Conservation (phyloP, 2,329 filamentous ascomycete genomes). For the Pseudogymnoascus sp. region DNA sequence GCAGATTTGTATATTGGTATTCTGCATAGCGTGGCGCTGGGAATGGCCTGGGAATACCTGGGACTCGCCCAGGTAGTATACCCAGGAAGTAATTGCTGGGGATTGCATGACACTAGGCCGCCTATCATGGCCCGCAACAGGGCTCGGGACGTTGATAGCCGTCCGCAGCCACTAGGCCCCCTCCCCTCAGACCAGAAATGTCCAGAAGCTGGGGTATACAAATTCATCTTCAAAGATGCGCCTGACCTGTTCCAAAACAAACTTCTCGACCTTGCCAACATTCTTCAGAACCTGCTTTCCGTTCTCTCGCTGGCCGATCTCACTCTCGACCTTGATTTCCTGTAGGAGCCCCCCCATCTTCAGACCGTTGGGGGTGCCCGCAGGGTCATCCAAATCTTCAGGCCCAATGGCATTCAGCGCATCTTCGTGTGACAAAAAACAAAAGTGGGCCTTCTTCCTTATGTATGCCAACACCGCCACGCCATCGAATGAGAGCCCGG, state of each 20-base stretch:
- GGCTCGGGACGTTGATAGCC: not conserved
- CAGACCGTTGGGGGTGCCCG: conserved; percentile 19
- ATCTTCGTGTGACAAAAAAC: conserved; percentile 88
- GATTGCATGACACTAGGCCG: not conserved
- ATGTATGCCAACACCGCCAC: conserved; percentile 90
- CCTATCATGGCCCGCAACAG: conserved; percentile 5
- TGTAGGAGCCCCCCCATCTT: conserved; percentile 71
- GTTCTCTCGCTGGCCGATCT: conserved; percentile 86
- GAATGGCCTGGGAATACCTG: not conserved
- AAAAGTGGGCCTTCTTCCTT: conserved; percentile 81
- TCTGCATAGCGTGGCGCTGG: not conserved
- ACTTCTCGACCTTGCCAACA: conserved; percentile 96
- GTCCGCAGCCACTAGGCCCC: not conserved
- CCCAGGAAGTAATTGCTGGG: not conserved
- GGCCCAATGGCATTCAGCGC: conserved; percentile 59
- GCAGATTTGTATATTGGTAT: not conserved
- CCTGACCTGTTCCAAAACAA: conserved; percentile 91
- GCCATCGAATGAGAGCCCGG: conserved; percentile 88
- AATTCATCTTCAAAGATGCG: conserved; percentile 98
- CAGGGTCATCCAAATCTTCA: conserved; percentile 25
- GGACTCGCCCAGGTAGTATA: not conserved
- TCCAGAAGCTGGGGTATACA: conserved; percentile 98
- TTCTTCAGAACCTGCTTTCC: conserved; percentile 96
- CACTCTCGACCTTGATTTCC: conserved; percentile 92
- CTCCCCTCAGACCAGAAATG: conserved; percentile 61